phyloP scores from a whole-genome alignment of 208 protist species.

The Crithidia sp. region DNA sequence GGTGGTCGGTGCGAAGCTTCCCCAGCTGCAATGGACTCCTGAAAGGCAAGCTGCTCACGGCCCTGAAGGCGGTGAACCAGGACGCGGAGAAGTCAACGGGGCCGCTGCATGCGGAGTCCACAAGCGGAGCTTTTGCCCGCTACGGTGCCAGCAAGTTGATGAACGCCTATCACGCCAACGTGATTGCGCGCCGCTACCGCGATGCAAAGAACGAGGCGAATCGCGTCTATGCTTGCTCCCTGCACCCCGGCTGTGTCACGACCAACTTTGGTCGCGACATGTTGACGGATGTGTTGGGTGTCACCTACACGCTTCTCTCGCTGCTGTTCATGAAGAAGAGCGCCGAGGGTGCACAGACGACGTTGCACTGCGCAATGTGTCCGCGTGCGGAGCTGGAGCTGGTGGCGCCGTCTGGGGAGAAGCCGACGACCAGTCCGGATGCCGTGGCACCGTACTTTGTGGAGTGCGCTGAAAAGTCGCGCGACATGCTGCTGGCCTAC shows the following conservation, averaged over 20 bases:
- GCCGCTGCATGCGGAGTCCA: constrained; percentile 29
- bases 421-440: constrained; percentile 18
- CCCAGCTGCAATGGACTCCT: constrained; percentile 29
- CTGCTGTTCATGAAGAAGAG: constrained; percentile 24
- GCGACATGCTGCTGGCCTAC: constrained; percentile 61
- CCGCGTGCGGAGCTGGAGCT: constrained; percentile 73
- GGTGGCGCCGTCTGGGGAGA: constrained; percentile 36
- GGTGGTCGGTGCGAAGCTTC: constrained; percentile 15
- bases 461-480: constrained; percentile 79
- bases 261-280: constrained; percentile 73
- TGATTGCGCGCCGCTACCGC: constrained; percentile 71
- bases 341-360: constrained; percentile 52
- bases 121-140: constrained; percentile 58
- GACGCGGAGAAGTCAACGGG: constrained; percentile 41
- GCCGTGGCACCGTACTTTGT: constrained; percentile 85
- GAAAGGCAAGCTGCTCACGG: constrained; percentile 52
- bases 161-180: constrained; percentile 83
- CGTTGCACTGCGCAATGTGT: constrained; percentile 88
- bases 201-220: constrained; percentile 7
- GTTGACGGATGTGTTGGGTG: constrained; percentile 27
- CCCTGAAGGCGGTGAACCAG: constrained; percentile 70
- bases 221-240: constrained; percentile 70
- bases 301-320: constrained; percentile 20
- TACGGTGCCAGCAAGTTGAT: constrained; percentile 90
- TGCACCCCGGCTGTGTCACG: constrained; percentile 83